phyloP scores from a whole-genome alignment of 192 early-diverging fungal genomes.

The Coemansia sp. region DNA sequence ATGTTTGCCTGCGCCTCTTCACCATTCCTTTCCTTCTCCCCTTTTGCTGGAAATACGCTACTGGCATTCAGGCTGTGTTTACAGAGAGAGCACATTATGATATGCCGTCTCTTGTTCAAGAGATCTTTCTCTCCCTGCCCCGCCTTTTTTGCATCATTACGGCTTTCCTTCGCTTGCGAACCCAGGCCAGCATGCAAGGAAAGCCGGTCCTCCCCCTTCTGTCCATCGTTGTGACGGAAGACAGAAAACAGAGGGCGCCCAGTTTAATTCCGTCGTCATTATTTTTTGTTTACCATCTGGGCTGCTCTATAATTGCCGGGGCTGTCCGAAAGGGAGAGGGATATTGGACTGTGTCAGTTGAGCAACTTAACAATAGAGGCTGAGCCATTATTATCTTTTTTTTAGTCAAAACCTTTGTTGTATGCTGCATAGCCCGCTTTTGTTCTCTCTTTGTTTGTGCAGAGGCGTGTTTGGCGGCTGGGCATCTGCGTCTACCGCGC shows the following conservation, averaged over 20 bases:
- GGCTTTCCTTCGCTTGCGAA: neutral
- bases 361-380: constrained; percentile 5
- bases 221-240: neutral
- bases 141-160: neutral
- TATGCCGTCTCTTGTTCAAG: neutral
- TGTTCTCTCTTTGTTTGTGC: neutral
- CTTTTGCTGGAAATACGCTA: neutral
- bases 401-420: constrained; percentile 10
- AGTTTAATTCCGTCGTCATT: neutral
- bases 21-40: neutral
- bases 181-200: neutral
- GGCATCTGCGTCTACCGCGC: neutral
- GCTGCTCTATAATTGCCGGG: neutral
- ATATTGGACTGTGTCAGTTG: constrained; percentile 5
- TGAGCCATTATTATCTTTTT: constrained; percentile 10
- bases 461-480: constrained; percentile 12
- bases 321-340: neutral
- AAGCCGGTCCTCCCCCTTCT: neutral
- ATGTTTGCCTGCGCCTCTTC: constrained; percentile 4
- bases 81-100: neutral
- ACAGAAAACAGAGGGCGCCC: neutral
- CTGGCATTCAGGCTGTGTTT: neutral
- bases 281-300: constrained; percentile 5
- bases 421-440: constrained; percentile 3
- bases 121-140: neutral